Evolutionary conservation across 768 basidiomycete species (phyloP).

Genomic region (Rhodosporidiobolus odoratus): DNA sequence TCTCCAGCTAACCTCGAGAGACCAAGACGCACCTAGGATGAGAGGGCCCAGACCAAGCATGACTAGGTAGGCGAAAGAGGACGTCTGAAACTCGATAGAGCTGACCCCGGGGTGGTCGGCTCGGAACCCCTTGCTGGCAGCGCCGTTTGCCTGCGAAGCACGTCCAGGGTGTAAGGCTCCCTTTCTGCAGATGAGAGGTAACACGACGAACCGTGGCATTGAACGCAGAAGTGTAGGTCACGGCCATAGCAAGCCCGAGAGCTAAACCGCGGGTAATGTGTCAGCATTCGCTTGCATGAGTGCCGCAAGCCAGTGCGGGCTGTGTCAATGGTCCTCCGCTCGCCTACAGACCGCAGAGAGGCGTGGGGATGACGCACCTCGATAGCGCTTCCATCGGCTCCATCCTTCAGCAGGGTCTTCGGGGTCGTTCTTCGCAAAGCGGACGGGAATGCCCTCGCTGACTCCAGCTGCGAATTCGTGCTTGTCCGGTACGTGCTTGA

Average conservation of each 20-base stretch:
- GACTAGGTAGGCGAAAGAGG: conserved; percentile 10
- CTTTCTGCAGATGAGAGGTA: not conserved
- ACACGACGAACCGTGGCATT: conserved; percentile 15
- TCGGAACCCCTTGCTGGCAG: conserved; percentile 28
- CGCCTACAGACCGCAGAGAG: not conserved
- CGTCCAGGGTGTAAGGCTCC: not conserved
- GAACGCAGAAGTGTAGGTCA: conserved; percentile 39
- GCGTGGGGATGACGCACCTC: conserved; percentile 12
- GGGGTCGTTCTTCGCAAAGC: conserved; percentile 32
- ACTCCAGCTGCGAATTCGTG: conserved; percentile 1
- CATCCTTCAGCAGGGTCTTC: conserved; percentile 39
- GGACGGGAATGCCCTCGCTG: conserved; percentile 17
- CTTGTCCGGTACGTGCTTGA: conserved; percentile 7
- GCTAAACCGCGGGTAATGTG: conserved; percentile 1
- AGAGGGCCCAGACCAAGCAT: conserved; percentile 27
- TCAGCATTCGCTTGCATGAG: not conserved
- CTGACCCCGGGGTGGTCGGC: conserved; percentile 27
- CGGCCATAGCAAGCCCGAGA: conserved; percentile 30
- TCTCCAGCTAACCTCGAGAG: too few species aligned
- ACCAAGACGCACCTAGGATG: not conserved
- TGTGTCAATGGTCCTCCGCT: too few species aligned
- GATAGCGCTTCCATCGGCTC: conserved; percentile 32
- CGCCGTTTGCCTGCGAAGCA: conserved; percentile 32
- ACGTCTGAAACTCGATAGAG: not conserved
- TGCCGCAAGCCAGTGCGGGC: not conserved